Base-by-base conservation (phyloP, 2,329 filamentous ascomycete species). In the Exutisphaerella laricina region DNA sequence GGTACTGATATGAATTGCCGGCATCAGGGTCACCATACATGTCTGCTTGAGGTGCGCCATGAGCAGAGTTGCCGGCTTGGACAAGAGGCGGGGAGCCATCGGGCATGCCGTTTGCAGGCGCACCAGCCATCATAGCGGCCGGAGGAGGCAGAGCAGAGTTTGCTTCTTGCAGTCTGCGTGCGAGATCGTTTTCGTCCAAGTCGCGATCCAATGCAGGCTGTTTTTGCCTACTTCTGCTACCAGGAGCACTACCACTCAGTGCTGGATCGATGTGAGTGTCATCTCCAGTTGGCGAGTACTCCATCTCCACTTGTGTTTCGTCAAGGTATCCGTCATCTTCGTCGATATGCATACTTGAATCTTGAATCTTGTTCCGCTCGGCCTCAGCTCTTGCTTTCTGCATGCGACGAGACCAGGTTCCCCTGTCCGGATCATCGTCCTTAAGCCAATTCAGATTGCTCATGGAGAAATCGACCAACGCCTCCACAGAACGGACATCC, bases 401-500 rank as follows among this genome's bases (percentile, higher is more conserved):
- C 49, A 54, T 58, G 3, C 61, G 58, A 13, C 51, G 61, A 23
- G 68, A 66, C 13, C 71, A 64, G 21, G 56, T 54, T 5, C 53
- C 47, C 17, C 58, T 54, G 12, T 49, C 43, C 3, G 59, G 54
- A 46, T 76, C 69, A 37, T 60, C 71, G 42, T 79, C 79, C 39
- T 77, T 76, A 35, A 97, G 69, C 88, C 88, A 96, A 30, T 76
- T 78, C 18, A 94, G 71, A 61, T 98, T 98, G 40, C 94, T 90
- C 29, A 86, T 74, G 18, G 85, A 81, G 64, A 96, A 96, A 61
- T 97, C 88, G 6, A 97, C 88, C 16, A 97, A 74, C 17, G 81
- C 83, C 63, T 97, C 90, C 4, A 95, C 80, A 58, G 89, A 96
- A 47, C 92, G 81, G 39, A 86, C 84, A 65, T 98, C 92, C 2